phyloP scores from a whole-genome alignment of 495 filamentous ascomycete genomes.

The Penicillium coprophilum region DNA sequence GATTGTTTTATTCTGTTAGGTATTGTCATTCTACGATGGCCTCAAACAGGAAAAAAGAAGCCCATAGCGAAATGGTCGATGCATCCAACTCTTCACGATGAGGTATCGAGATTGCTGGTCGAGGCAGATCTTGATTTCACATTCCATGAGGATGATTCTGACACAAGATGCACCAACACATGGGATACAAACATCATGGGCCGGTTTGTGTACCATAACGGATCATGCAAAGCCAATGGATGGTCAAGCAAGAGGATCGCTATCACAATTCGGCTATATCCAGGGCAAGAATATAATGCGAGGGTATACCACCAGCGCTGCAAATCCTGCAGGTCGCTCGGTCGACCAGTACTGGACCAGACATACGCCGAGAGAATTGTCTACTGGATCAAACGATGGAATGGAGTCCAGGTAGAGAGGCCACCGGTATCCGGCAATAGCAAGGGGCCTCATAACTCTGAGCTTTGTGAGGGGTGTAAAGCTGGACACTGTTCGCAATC shows the following conservation, averaged over 20 bases:
- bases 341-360: conserved; percentile 37
- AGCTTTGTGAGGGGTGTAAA: conserved; percentile 52
- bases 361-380: conserved; percentile 52
- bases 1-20: too few relatives aligned
- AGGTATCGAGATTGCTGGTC: conserved; percentile 35
- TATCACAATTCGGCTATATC: conserved; percentile 49
- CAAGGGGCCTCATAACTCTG: conserved; percentile 40
- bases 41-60: background rate
- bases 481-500: conserved; percentile 39
- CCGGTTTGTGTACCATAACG: conserved; percentile 28
- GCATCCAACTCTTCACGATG: conserved; percentile 36
- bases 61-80: conserved; percentile 34
- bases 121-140: conserved; percentile 22
- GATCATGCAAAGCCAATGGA: conserved; percentile 14
- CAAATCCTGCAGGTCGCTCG: conserved; percentile 32
- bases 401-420: conserved; percentile 39
- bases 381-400: conserved; percentile 52
- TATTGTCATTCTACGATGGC: too few relatives aligned
- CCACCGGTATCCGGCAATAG: conserved; percentile 27
- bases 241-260: conserved; percentile 46
- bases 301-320: conserved; percentile 51
- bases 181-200: conserved; percentile 34
- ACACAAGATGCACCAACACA: background rate
- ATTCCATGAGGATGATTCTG: conserved; percentile 17
- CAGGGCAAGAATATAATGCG: conserved; percentile 44